These are phyloP conservation scores for Ophiosphaerella herpotricha DNA, from an alignment of 2,329 filamentous ascomycete genomes.

Conservation along the genomic window DNA sequence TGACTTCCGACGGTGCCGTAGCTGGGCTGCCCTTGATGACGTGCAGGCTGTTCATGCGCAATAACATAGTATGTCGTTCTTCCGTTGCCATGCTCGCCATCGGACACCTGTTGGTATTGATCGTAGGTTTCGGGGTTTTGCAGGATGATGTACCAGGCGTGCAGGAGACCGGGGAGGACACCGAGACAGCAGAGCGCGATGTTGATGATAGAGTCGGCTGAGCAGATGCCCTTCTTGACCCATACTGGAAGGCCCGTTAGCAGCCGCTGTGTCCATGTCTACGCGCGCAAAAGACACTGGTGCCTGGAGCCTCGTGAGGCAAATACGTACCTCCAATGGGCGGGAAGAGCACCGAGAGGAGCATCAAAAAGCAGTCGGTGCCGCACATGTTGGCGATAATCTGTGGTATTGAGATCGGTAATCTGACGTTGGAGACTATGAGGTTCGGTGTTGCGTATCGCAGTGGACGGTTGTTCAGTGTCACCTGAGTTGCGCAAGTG, in stretches of 20 bases:
- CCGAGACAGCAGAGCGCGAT: conserved; percentile 74
- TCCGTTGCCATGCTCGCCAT: conserved; percentile 54
- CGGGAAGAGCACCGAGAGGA: conserved; percentile 66
- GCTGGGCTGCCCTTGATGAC: conserved; percentile 35
- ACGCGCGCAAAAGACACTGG: background rate
- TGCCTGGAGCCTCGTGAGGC: conserved; percentile 19
- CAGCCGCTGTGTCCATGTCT: conserved; percentile 1
- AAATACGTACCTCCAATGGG: conserved; percentile 58
- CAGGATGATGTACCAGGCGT: conserved; percentile 98
- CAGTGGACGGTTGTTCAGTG: background rate
- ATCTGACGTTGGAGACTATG: background rate
- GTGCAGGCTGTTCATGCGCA: conserved; percentile 46
- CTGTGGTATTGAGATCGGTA: background rate
- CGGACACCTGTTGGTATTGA: conserved; percentile 64
- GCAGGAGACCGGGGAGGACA: conserved; percentile 80
- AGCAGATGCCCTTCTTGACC: conserved; percentile 95
- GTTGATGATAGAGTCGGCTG: conserved; percentile 91
- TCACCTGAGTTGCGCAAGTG: conserved; percentile 4
- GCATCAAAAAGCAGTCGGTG: conserved; percentile 64
- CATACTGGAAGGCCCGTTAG: conserved; percentile 66
- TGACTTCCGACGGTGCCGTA: conserved; percentile 51
- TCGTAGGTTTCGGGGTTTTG: conserved; percentile 75
- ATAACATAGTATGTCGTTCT: conserved; percentile 35
- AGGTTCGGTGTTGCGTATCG: background rate
- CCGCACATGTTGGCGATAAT: conserved; percentile 56